Base-by-base conservation (phyloP, 306 rosid species). In the Hippophae gyantsensis region DNA sequence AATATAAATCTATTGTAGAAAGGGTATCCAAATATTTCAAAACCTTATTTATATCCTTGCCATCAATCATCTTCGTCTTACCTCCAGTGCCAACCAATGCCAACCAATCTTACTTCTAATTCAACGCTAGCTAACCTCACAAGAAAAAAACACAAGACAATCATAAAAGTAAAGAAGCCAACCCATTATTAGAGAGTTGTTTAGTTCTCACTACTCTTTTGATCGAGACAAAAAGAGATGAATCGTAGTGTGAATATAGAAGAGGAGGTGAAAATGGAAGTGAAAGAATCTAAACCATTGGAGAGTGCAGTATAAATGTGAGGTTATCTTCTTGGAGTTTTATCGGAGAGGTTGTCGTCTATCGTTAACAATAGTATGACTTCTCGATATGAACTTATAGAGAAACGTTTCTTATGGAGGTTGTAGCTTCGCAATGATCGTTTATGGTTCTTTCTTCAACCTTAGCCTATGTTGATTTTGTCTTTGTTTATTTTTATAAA, bases 381-480 rank as follows among this genome's bases (percentile, higher is more conserved):
- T 60, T 73, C 89, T 48, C 50, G 53, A 40, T 69, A 63, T 32
- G 54, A 66, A 61, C 63, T 56, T 54, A 8, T 90, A 94, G 95
- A 79, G 62, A 63, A 90, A 84, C 48, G 84, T 82, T 13, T 77
- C 79, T 18, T 94, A 95, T 10, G 95, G 95, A 27, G 95, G 97
- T n/a, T 87, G 95, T 67, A 95, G 95, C 23, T 90, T 90, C 69
- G 94, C 97, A 66, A 66, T 84, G 86, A 94, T 95, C 73, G 74
- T 87, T 59, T 82, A 95, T 27, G 95, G 94, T 89, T 62, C 60
- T 61, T 65, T 61, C 49, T 54, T 68, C 25, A 6, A 40, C 49
- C 64, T 51, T 50, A 14, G 7, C 8, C 52, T 12, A 42, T 43
- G 38, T 0, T n/a, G 50, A 3, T 12, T 59, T 8, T 27, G 27